Percentiles rank a stretch among this genome's conserved stretches.
These are phyloP conservation scores for Phytophthora fragariae DNA, from an alignment of 352 stramenopile genomes.

Conservation along the genomic window DNA sequence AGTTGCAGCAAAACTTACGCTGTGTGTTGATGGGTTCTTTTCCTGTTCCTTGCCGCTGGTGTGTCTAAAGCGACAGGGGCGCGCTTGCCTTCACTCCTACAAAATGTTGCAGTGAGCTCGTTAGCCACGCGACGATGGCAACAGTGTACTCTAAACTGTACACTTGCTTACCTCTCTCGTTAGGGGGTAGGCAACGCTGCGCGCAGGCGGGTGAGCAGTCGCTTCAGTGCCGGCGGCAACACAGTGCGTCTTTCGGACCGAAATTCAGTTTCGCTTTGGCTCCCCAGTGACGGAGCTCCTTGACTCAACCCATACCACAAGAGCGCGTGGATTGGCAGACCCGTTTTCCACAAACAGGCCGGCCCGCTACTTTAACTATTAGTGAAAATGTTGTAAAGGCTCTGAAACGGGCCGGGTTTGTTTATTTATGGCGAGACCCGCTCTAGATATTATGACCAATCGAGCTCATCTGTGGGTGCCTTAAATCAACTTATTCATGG, in stretches of 20 bases:
- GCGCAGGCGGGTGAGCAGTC: neutral
- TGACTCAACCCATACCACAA: constrained; percentile 28
- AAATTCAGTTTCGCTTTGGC: constrained; percentile 44
- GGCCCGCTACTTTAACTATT: neutral
- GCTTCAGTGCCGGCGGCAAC: neutral
- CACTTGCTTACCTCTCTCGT: neutral
- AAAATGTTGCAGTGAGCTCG: neutral
- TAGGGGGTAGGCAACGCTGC: constrained; percentile 5
- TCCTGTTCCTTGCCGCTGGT: neutral
- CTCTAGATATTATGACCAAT: neutral
- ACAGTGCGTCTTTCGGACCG: constrained; percentile 23
- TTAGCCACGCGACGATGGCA: neutral
- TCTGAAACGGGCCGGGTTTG: neutral
- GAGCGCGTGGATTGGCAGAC: neutral
- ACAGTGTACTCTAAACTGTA: neutral
- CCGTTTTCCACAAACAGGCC: neutral
- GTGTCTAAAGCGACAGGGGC: constrained; percentile 40
- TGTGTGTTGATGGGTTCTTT: constrained; percentile 7
- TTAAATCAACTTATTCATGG: neutral
- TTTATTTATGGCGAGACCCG: neutral
- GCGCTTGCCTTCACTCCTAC: constrained; percentile 15
- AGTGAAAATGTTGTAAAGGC: neutral
- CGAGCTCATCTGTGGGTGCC: neutral
- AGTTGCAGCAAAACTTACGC: neutral
- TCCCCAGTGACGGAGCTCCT: constrained; percentile 4